A percentile compares a stretch with the other conserved stretches of the same genome.
Evolutionary conservation across 306 rosid species (phyloP).

Genomic region (Vicia sativa): DNA sequence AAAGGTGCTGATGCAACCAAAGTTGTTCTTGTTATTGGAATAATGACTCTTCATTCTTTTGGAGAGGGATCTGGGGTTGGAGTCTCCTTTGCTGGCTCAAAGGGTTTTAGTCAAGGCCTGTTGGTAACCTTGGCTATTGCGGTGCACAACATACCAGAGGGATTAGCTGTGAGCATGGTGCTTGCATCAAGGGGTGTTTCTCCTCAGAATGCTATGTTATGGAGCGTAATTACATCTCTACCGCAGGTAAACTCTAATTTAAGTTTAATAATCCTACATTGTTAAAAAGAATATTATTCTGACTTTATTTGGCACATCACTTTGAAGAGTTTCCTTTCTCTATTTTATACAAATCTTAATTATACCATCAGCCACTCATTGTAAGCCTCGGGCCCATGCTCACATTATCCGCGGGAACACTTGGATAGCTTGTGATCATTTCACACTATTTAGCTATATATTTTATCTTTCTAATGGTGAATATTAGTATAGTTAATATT

Average conservation of each 20-base stretch:
- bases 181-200: conserved; percentile 98
- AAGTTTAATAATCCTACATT: conserved; percentile 23
- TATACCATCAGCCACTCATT: background rate
- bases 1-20: conserved; percentile 98
- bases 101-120: conserved; percentile 96
- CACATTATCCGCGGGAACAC: background rate
- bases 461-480: background rate
- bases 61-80: conserved; percentile 99
- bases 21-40: conserved; percentile 95
- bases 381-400: background rate
- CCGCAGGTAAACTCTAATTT: conserved; percentile 74
- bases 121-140: conserved; percentile 98
- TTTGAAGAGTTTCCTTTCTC: conserved; percentile 18
- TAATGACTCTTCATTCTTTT: conserved; percentile 98
- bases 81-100: conserved; percentile 96
- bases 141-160: conserved; percentile 98
- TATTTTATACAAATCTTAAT: conserved; percentile 7
- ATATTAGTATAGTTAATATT: background rate
- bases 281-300: conserved; percentile 23
- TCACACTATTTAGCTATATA: conserved; percentile 6
- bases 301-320: conserved; percentile 13
- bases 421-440: conserved; percentile 13
- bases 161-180: conserved; percentile 98
- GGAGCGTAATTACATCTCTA: conserved; percentile 97
- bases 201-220: conserved; percentile 96